Base-by-base conservation (phyloP, 306 rosid species). In the Cucumis cinereus region DNA sequence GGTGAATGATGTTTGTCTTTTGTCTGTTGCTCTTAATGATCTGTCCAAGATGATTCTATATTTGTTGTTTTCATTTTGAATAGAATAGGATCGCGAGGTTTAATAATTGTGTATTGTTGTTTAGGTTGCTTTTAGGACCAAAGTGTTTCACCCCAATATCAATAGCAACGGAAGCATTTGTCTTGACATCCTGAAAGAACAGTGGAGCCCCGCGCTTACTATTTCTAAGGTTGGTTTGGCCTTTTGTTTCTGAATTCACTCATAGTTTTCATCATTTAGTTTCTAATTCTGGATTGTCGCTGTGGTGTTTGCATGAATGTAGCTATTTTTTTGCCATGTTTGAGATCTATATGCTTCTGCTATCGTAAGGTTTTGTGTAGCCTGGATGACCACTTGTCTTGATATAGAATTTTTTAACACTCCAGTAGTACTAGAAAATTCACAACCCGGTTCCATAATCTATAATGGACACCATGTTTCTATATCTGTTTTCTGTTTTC, bases 161-260 rank as follows among this genome's bases (percentile, higher is more conserved):
- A 89, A 89, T 50, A 89, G 93, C 86, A 89, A 89, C 56, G 93
- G 93, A 58, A 89, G 93, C 88, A 89, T 89, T 71, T 89, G 93
- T 79, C 90, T 89, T 55, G 93, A 89, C 36, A 89, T 89, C 79
- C 90, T 89, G 35, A 89, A 89, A 72, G 93, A 89, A 80, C 93
- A 89, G 75, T 89, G 93, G 93, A 89, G 93, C 79, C 93, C 93
- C 1, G 93, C 93, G 1, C 93, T 89, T 40, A 89, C 93, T 14
- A 89, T 89, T 77, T 89, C 93, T 1, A 89, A 89, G 93, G 93
- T 72, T 50, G 0, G 47, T 33, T 50, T n/a, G 24, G 40, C 26
- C 23, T 52, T 47, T 23, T 52, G 22, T 16, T 43, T 43, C 16
- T 47, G 54, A 52, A 47, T 23, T 23, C 75, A 70, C 53, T 23